Percentiles rank a stretch among this genome's conserved stretches.
These are phyloP conservation scores for Tylopilus intermedius DNA, from an alignment of 768 basidiomycete species.

Conservation along the genomic window DNA sequence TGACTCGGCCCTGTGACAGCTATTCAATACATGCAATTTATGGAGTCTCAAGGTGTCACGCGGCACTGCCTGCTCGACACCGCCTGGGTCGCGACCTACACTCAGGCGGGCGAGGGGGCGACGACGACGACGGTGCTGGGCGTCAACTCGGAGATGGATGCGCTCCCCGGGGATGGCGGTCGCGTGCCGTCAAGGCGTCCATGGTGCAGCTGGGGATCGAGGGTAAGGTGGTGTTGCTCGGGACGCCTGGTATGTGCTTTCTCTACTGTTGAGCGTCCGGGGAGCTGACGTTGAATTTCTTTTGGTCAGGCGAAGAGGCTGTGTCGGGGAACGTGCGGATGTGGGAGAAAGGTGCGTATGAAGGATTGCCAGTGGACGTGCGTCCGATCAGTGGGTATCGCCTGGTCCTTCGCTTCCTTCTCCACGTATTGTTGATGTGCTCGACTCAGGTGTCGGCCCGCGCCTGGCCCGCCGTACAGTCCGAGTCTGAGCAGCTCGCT, in stretches of 20 bases:
- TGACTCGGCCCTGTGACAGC: neutral
- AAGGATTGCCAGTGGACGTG: conserved; percentile 67
- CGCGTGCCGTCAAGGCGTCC: conserved; percentile 58
- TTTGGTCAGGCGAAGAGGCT: conserved; percentile 45
- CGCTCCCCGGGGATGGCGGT: conserved; percentile 56
- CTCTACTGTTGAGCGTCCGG: too few relatives aligned
- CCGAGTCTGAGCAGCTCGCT: conserved; percentile 61
- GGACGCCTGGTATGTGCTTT: conserved; percentile 75
- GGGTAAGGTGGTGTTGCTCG: conserved; percentile 65
- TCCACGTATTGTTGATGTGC: too few relatives aligned
- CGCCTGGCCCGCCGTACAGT: conserved; percentile 63
- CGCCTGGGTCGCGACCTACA: too few relatives aligned
- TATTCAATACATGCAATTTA: conserved; percentile 64
- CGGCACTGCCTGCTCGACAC: too few relatives aligned
- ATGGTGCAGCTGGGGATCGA: conserved; percentile 56
- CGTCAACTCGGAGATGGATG: too few relatives aligned
- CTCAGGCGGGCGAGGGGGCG: conserved; percentile 31
- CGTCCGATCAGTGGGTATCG: conserved; percentile 62
- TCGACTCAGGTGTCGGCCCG: conserved; percentile 73
- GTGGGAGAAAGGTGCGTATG: conserved; percentile 65
- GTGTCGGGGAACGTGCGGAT: conserved; percentile 67
- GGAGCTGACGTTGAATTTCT: too few relatives aligned
- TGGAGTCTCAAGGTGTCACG: conserved; percentile 61
- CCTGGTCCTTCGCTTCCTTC: too few relatives aligned
- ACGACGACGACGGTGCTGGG: conserved; percentile 32